phyloP scores from a whole-genome alignment of 345 rosid species.

The Turnera subulata region DNA sequence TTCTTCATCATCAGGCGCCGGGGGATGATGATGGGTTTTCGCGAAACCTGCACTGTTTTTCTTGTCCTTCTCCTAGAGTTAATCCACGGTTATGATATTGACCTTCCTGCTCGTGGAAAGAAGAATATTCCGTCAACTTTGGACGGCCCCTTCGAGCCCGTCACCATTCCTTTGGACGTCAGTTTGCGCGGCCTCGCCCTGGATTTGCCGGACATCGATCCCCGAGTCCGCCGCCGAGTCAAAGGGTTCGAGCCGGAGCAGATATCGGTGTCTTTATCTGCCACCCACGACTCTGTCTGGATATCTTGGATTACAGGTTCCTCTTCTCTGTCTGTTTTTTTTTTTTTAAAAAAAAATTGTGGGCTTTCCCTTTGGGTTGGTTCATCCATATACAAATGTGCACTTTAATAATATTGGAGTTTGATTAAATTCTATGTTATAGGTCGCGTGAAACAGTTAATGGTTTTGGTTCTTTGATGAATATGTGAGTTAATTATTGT shows the following conservation, averaged over 20 bases:
- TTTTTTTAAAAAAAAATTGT: too few species aligned
- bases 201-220: conserved; percentile 63
- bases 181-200: conserved; percentile 53
- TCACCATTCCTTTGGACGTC: conserved; percentile 53
- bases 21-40: too few species aligned
- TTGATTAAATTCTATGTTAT: too few species aligned
- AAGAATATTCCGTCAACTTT: conserved; percentile 55
- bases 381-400: too few species aligned
- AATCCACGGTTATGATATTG: too few species aligned
- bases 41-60: not conserved
- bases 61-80: not conserved
- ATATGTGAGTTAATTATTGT: too few species aligned
- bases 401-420: too few species aligned
- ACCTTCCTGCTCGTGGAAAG: not conserved
- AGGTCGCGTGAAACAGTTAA: too few species aligned
- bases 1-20: too few species aligned
- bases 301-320: conserved; percentile 75
- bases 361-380: too few species aligned
- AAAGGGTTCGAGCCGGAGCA: conserved; percentile 61
- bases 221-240: conserved; percentile 54
- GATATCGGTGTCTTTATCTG: conserved; percentile 55
- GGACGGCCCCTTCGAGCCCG: conserved; percentile 66
- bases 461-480: too few species aligned
- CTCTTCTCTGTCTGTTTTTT: not conserved
- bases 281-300: conserved; percentile 57